Evolutionary conservation across 192 early-diverging fungal genomes (phyloP).

Genomic region (Paraglomus brasilianum): DNA sequence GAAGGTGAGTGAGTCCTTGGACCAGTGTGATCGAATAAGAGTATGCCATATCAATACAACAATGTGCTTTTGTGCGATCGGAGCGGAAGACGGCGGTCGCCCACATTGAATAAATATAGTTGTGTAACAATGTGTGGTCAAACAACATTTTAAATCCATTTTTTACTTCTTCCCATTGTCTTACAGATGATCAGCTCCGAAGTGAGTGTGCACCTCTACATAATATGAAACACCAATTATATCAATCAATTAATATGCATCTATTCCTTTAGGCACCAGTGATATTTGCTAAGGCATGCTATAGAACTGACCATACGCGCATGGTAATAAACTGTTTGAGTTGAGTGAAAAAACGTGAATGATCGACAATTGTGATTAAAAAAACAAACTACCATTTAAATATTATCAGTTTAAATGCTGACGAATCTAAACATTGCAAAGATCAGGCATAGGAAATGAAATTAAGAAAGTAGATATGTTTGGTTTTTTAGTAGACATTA

Average conservation of each 20-base stretch:
- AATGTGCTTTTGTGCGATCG: not conserved
- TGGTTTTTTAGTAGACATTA: constrained; percentile 97
- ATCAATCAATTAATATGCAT: constrained; percentile 16
- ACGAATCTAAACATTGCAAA: constrained; percentile 95
- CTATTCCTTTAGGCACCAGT: constrained; percentile 70
- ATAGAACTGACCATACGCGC: constrained; percentile 85
- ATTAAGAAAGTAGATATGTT: constrained; percentile 90
- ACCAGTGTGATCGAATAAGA: not conserved
- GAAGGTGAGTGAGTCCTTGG: constrained; percentile 58
- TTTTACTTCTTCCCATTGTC: not conserved
- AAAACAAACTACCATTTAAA: not conserved
- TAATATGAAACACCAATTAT: not conserved
- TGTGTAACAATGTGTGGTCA: not conserved
- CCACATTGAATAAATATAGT: too few relatives aligned
- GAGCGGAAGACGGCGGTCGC: too few relatives aligned
- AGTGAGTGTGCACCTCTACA: constrained; percentile 27
- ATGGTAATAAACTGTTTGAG: too few relatives aligned
- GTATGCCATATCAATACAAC: not conserved
- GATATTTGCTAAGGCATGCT: constrained; percentile 94
- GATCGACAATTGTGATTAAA: not conserved
- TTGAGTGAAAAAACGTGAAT: not conserved
- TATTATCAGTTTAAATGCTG: constrained; percentile 75
- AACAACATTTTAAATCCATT: not conserved
- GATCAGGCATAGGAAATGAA: constrained; percentile 85
- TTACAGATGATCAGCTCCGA: constrained; percentile 61